Evolutionary conservation across 2,329 filamentous ascomycete species (phyloP).

Genomic region (Fusarium penzigii): DNA sequence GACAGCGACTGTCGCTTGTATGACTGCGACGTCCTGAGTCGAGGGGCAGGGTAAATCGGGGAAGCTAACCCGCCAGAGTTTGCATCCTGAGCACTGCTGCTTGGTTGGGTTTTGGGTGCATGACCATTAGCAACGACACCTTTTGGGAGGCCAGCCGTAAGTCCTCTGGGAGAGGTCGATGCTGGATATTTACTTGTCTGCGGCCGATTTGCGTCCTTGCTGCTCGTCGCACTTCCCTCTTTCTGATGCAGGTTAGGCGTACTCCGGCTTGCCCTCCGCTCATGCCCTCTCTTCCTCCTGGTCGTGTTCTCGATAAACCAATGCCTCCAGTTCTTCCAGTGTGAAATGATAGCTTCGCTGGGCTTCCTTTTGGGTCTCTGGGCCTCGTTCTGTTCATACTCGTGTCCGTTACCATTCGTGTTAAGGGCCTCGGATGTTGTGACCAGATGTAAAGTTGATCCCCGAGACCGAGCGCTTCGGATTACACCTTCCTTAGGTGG

Average conservation of each 20-base stretch:
- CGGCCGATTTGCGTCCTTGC: conserved; percentile 57
- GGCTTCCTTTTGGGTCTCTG: conserved; percentile 58
- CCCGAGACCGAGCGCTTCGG: conserved; percentile 70
- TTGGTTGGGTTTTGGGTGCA: conserved; percentile 30
- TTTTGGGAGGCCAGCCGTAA: conserved; percentile 49
- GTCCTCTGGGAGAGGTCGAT: conserved; percentile 36
- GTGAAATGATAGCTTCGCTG: conserved; percentile 59
- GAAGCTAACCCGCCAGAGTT: conserved; percentile 28
- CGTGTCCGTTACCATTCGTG: conserved; percentile 31
- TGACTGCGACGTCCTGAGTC: conserved; percentile 37
- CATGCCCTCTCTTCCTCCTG: conserved; percentile 49
- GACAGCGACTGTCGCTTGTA: conserved; percentile 80
- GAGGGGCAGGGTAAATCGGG: conserved; percentile 32
- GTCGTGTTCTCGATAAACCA: conserved; percentile 64
- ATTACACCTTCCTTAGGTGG: conserved; percentile 81
- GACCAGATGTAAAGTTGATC: conserved; percentile 85
- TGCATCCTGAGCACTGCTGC: conserved; percentile 20
- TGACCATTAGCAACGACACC: conserved; percentile 56
- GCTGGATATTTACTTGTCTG: conserved; percentile 60
- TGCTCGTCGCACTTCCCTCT: conserved; percentile 44
- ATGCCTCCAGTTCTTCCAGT: conserved; percentile 66
- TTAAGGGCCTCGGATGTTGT: conserved; percentile 59
- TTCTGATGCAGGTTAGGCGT: conserved; percentile 60
- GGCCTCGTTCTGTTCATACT: conserved; percentile 31
- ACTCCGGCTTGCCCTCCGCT: conserved; percentile 56